A percentile compares a stretch with the other conserved stretches of the same genome.
phyloP scores from a whole-genome alignment of 1,284 basidiomycete species.

The Malassezia slooffiae region DNA sequence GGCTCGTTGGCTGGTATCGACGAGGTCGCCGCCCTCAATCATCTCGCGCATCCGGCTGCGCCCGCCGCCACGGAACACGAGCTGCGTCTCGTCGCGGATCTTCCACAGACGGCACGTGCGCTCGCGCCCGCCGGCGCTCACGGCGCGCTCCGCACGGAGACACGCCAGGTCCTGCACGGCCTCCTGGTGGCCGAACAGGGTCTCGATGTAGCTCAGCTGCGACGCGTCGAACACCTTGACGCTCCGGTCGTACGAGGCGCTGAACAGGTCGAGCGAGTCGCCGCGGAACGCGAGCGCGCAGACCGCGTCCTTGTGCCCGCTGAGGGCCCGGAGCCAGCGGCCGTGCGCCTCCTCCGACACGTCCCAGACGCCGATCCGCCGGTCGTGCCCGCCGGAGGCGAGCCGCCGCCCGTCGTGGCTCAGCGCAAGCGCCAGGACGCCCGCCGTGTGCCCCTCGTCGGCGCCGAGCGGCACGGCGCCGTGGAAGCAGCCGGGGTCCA shows the following conservation, averaged over 20 bases:
- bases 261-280: slow-evolving; percentile 61
- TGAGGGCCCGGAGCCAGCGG: slow-evolving; percentile 63
- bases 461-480: slow-evolving; percentile 35
- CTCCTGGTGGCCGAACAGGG: slow-evolving; percentile 95
- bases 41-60: slow-evolving; percentile 58
- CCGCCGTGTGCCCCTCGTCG: slow-evolving; percentile 67
- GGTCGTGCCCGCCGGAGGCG: slow-evolving; percentile 75
- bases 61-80: slow-evolving; percentile 88
- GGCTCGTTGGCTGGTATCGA: slow-evolving; percentile 42
- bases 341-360: slow-evolving; percentile 2
- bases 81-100: slow-evolving; percentile 84
- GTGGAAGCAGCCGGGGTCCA: background rate
- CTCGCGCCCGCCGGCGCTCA: slow-evolving; percentile 80
- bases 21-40: slow-evolving; percentile 63
- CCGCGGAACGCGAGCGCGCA: slow-evolving; percentile 71
- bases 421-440: slow-evolving; percentile 69
- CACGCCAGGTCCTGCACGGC: slow-evolving; percentile 66
- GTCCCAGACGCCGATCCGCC: slow-evolving; percentile 47
- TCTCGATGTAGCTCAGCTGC: slow-evolving; percentile 84
- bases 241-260: slow-evolving; percentile 78
- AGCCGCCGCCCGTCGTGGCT: slow-evolving; percentile 75
- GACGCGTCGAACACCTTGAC: slow-evolving; percentile 79
- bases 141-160: slow-evolving; percentile 68
- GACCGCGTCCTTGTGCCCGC: slow-evolving; percentile 32
- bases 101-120: slow-evolving; percentile 92